These are phyloP conservation scores for Spathaspora sp. DNA, from an alignment of 805 yeast genomes.

Conservation along the genomic window DNA sequence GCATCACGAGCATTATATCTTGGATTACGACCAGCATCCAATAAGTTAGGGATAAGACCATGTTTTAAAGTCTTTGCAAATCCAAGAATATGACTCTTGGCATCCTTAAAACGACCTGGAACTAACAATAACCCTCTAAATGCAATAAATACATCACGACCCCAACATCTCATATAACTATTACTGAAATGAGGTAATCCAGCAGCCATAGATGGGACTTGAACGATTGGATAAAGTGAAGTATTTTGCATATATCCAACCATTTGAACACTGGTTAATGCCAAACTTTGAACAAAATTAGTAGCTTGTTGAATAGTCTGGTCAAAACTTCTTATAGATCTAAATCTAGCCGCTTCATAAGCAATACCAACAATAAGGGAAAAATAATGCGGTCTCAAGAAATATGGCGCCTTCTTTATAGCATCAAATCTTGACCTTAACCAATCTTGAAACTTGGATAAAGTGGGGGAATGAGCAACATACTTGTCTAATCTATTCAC, in stretches of 20 bases:
- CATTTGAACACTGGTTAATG: constrained; percentile 85
- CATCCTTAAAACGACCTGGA: constrained; percentile 76
- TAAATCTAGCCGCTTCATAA: constrained; percentile 74
- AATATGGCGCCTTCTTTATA: constrained; percentile 68
- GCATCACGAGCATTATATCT: constrained; percentile 96
- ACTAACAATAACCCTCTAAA: constrained; percentile 77
- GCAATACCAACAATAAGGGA: constrained; percentile 78
- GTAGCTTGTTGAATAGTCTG: constrained; percentile 56
- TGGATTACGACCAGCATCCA: constrained; percentile 92
- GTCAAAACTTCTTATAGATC: constrained; percentile 58
- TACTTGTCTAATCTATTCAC: constrained; percentile 60
- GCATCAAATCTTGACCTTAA: constrained; percentile 58
- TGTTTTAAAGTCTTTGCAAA: constrained; percentile 92
- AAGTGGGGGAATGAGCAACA: constrained; percentile 39
- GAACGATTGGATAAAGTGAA: constrained; percentile 62
- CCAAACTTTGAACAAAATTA: constrained; percentile 72
- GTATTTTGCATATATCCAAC: constrained; percentile 70
- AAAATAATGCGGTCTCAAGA: constrained; percentile 82
- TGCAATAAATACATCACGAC: constrained; percentile 90
- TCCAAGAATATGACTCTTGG: constrained; percentile 74
- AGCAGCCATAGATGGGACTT: constrained; percentile 82
- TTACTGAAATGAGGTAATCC: constrained; percentile 92
- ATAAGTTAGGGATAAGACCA: constrained; percentile 88
- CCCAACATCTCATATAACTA: constrained; percentile 97
- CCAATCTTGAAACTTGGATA: constrained; percentile 66